Conservation (phyloP, 768 basidiomycete species). For the Coprinopsis cinerea region DNA sequence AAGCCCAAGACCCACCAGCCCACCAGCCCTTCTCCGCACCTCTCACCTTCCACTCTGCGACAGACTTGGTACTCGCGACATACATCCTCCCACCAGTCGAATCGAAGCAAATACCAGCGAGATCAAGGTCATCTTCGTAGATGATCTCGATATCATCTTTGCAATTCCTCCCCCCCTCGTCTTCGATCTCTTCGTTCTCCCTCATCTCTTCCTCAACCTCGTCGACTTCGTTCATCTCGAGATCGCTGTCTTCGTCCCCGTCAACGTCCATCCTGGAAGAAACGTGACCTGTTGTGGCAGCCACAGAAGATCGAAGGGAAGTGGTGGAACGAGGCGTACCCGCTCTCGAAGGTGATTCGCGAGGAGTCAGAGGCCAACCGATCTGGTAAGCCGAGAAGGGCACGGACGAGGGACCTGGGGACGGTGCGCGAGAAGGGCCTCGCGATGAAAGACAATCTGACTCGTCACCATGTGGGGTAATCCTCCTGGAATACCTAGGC, state of each 20-base stretch:
- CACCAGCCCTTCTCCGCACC: conserved; percentile 75
- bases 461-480: conserved; percentile 30
- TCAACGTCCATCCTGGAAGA: conserved; percentile 15
- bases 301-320: not conserved
- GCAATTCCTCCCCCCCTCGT: conserved; percentile 10
- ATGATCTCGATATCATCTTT: conserved; percentile 11
- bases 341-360: not conserved
- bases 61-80: conserved; percentile 19
- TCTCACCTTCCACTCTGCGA: conserved; percentile 29
- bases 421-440: conserved; percentile 25
- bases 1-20: conserved; percentile 44
- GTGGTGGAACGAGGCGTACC: not conserved
- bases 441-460: conserved; percentile 50
- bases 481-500: conserved; percentile 23
- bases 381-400: not conserved
- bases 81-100: conserved; percentile 26
- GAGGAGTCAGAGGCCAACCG: not conserved
- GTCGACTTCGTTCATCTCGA: conserved; percentile 8
- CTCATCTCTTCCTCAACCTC: conserved; percentile 12
- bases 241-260: conserved; percentile 7
- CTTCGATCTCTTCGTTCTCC: conserved; percentile 12
- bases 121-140: conserved; percentile 25
- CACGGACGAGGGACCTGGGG: conserved; percentile 26
- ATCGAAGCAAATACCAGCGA: conserved; percentile 29
- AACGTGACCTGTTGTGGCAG: not conserved